Evolutionary conservation across 179 eudicot species (phyloP).

Genomic region (Spinacia oleracea): DNA sequence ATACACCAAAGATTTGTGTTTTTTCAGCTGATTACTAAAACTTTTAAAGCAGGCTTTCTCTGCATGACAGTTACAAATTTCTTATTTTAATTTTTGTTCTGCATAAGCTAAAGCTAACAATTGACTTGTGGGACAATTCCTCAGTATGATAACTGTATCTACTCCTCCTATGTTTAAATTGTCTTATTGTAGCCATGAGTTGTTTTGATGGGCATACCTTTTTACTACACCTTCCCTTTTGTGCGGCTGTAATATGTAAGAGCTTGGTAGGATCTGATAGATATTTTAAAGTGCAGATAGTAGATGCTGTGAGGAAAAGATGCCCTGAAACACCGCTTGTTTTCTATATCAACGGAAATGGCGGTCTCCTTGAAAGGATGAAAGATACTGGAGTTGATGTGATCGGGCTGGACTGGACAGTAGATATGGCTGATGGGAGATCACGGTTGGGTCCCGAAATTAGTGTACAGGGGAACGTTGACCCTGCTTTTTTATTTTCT

Average conservation of each 20-base stretch:
- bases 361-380: conserved; percentile 91
- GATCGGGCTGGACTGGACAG: conserved; percentile 95
- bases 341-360: conserved; percentile 90
- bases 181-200: not conserved
- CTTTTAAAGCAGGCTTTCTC: not conserved
- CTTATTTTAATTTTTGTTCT: not conserved
- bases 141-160: not conserved
- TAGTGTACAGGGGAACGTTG: conserved; percentile 90
- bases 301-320: conserved; percentile 54
- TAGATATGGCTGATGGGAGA: conserved; percentile 98
- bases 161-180: not conserved
- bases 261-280: not conserved
- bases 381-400: conserved; percentile 88
- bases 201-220: not conserved
- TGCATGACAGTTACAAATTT: not conserved
- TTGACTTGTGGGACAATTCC: not conserved
- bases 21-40: not conserved
- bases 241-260: not conserved
- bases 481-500: conserved; percentile 78
- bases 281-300: conserved; percentile 55
- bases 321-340: conserved; percentile 90
- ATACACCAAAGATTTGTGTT: not conserved
- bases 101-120: not conserved
- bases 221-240: not conserved
- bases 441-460: conserved; percentile 69